Conservation (phyloP, 169 alveolate genomes). For the Cryptosporidium ubiquitum region DNA sequence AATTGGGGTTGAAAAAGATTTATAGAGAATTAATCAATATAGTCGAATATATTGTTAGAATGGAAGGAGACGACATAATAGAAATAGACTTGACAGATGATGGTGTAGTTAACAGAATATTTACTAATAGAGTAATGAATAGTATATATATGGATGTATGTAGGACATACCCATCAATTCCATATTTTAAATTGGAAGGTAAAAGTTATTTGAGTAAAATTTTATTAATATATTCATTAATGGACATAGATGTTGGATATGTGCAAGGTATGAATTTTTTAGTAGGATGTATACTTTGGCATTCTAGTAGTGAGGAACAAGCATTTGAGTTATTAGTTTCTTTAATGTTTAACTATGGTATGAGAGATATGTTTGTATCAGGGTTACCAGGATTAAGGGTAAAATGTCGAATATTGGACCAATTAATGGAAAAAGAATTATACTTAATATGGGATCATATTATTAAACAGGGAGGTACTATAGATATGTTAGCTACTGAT, state of each 20-base stretch:
- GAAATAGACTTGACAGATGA: neutral
- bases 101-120: slow-evolving; percentile 19
- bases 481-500: slow-evolving; percentile 85
- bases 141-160: slow-evolving; percentile 73
- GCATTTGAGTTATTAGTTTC: slow-evolving; percentile 83
- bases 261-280: slow-evolving; percentile 89
- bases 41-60: slow-evolving; percentile 36
- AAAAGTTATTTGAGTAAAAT: slow-evolving; percentile 25
- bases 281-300: slow-evolving; percentile 87
- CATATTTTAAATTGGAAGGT: slow-evolving; percentile 50
- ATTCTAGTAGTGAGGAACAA: slow-evolving; percentile 82
- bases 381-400: slow-evolving; percentile 51
- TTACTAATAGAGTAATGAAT: slow-evolving; percentile 36
- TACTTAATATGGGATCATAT: slow-evolving; percentile 47
- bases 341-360: slow-evolving; percentile 83
- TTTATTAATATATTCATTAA: slow-evolving; percentile 42
- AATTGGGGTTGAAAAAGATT: neutral
- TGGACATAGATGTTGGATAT: slow-evolving; percentile 81
- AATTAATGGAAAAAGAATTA: slow-evolving; percentile 30
- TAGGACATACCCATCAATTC: slow-evolving; percentile 69
- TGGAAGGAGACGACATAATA: slow-evolving; percentile 4
- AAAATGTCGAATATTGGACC: slow-evolving; percentile 35
- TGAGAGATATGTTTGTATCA: slow-evolving; percentile 83
- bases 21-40: slow-evolving; percentile 35
- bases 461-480: slow-evolving; percentile 77